Percentiles rank a stretch among this genome's conserved stretches.
Conservation (phyloP, 805 yeast species). For the Deakozyma indianensis region DNA sequence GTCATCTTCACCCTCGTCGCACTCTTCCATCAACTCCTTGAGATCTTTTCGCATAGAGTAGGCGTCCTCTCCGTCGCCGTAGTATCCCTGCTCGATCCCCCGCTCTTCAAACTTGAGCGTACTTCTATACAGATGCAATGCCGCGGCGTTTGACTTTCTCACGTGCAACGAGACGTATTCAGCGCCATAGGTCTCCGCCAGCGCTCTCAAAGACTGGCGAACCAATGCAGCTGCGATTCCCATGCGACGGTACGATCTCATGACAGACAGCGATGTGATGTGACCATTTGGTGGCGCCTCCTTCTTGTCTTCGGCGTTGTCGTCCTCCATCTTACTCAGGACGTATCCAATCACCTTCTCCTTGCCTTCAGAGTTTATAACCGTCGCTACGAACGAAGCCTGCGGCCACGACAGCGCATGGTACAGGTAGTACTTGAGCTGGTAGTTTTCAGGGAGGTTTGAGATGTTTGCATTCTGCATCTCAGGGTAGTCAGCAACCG, state of each 20-base stretch:
- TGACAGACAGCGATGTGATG: conserved; percentile 83
- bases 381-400: conserved; percentile 81
- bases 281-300: conserved; percentile 59
- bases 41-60: conserved; percentile 78
- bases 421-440: conserved; percentile 82
- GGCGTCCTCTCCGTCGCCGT: conserved; percentile 96
- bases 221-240: conserved; percentile 85
- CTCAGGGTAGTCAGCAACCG: conserved; percentile 73
- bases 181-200: conserved; percentile 71
- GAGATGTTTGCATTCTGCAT: conserved; percentile 92
- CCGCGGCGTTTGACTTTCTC: conserved; percentile 85
- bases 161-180: conserved; percentile 84
- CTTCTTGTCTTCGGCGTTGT: conserved; percentile 19
- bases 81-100: conserved; percentile 74
- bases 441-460: conserved; percentile 89
- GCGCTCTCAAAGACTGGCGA: conserved; percentile 62
- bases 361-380: conserved; percentile 50
- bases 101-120: conserved; percentile 72
- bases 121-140: conserved; percentile 78
- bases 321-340: conserved; percentile 93
- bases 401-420: conserved; percentile 96
- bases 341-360: conserved; percentile 94
- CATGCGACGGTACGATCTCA: conserved; percentile 90
- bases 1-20: not conserved
- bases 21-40: conserved; percentile 10